Evolutionary conservation across 139 green algal genomes (phyloP), one percentile per base, ranked within the genome.

Genomic region (Zygnema cylindricum): DNA sequence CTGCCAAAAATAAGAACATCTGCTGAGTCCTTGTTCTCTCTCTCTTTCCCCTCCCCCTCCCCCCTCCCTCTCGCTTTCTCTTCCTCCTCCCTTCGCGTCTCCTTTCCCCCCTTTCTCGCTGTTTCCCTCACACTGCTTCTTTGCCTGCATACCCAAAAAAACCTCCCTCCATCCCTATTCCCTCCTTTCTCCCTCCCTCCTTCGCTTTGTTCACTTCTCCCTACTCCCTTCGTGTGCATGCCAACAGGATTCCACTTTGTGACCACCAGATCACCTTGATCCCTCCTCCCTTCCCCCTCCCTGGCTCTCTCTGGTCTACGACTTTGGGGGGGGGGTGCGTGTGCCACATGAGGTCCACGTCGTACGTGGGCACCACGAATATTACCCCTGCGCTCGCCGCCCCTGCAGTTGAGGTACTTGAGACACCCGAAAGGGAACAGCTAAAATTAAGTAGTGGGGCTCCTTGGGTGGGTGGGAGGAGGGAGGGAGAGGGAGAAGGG

Each of bases 291-390:
- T 63, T 16, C 16, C 49, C 49, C 7, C 49, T 63, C 16, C 49
- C 49, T 63, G 16, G 49, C n/a, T n/a, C n/a, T n/a, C n/a, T n/a
- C n/a, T n/a, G n/a, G n/a, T n/a, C n/a, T n/a, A n/a, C 57, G 30
- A 73, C 57, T 25, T 25, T 73, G 57, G 57, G 57, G 57, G 57
- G 57, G 25, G 25, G 25, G 40, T 89, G 85, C 0, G 73, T 77
- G 33, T 89, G 85, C 85, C 85, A 89, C 39, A 89, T 86, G 39
- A 89, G 71, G 42, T 89, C 85, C 11, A 89, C 55, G 63, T 89
- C 71, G 41, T 89, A 89, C 25, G 85, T 89, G 71, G 85, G 85
- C 0, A 85, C 77, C 49, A 38, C 38, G n/a, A 89, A 89, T 55
- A 71, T 16, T 32, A 30, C 40, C 7, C 73, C n/a, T 40, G n/a